Percentiles rank a stretch among this genome's conserved stretches.
Evolutionary conservation across 768 basidiomycete genomes (phyloP).

Genomic region (Pulveroboletus sp.): DNA sequence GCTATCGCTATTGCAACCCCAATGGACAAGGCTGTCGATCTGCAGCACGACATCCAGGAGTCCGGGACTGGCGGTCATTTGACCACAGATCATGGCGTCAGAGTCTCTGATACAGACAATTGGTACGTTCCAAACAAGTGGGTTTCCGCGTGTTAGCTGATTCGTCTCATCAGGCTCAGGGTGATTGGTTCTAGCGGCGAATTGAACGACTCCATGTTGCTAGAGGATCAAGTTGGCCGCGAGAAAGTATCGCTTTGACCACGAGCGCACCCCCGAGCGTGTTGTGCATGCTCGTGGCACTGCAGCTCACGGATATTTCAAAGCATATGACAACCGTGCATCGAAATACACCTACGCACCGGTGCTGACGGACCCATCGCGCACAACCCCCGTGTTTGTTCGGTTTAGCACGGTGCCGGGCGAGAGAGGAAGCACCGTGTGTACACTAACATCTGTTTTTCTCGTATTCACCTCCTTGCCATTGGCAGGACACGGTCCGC

Average conservation of each 20-base stretch:
- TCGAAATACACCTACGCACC: slow-evolving; percentile 66
- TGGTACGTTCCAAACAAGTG: slow-evolving; percentile 37
- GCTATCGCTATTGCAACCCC: slow-evolving; percentile 3
- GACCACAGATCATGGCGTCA: slow-evolving; percentile 62
- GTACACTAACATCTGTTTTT: slow-evolving; percentile 16
- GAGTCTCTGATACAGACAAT: slow-evolving; percentile 57
- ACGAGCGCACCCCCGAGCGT: slow-evolving; percentile 87
- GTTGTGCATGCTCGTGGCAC: slow-evolving; percentile 69
- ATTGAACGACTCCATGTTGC: slow-evolving; percentile 59
- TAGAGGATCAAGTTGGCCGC: slow-evolving; percentile 74
- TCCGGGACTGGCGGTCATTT: slow-evolving; percentile 20
- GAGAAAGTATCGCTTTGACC: slow-evolving; percentile 82
- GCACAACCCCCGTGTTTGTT: slow-evolving; percentile 72
- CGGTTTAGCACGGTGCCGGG: slow-evolving; percentile 88
- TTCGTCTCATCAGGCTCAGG: slow-evolving; percentile 44
- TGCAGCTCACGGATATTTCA: slow-evolving; percentile 82
- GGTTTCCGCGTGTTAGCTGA: slow-evolving; percentile 4
- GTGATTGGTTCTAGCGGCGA: slow-evolving; percentile 38
- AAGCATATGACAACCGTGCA: slow-evolving; percentile 61
- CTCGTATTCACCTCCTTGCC: neutral
- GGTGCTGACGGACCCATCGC: slow-evolving; percentile 67
- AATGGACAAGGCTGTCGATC: slow-evolving; percentile 20
- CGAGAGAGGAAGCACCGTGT: slow-evolving; percentile 73
- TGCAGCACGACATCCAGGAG: slow-evolving; percentile 26
- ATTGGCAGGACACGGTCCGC: slow-evolving; percentile 61